Evolutionary conservation across 305 asterid genomes (phyloP), one percentile per base, ranked within the genome.

Genomic region (Fraxinus velutina): DNA sequence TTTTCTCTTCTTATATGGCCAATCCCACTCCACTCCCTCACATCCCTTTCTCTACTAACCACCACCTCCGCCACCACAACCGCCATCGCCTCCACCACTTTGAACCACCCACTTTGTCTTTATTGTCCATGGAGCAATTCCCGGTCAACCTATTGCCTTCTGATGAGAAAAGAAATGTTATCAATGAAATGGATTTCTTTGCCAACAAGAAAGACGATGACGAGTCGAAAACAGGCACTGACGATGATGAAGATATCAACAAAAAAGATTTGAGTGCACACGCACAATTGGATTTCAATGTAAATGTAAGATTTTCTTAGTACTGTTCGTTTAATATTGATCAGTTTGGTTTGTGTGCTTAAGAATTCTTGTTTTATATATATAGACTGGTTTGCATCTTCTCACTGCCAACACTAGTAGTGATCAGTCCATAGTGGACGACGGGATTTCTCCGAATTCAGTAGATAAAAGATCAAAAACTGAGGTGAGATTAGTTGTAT

Each of bases 301-400:
- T 95, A 4, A 91, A 95, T 83, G 99, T 93, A 86, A 82, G 97
- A 42, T 76, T 62, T 75, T 32, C 24, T 27, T 10, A 22, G 5
- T 5, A 33, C n/a, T 73, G 62, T 21, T 30, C 2, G 24, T 29
- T 17, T 39, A 12, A 77, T 68, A 62, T 24, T 42, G 2, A 21
- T 75, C 29, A 22, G 17, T 42, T 36, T 3, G 15, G 50, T 81
- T 60, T 6, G 27, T 36, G 21, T 19, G 52, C 36, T 73, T 76
- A 42, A 44, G 71, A 73, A 27, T 50, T 39, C 22, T 5, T 37
- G 5, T 27, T 21, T 76, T 75, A 9, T 34, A 21, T 42, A 27
- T 2, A 30, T 79, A 96, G 99, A 96, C 97, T 39, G 95, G 94
- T 9, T 89, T 96, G 92, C 92, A 90, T 73, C 98, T 95, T 50